These are phyloP conservation scores for Pseudoscleropodium purum DNA, from an alignment of 225 moss, liverwort and hornwort species.

Conservation along the genomic window DNA sequence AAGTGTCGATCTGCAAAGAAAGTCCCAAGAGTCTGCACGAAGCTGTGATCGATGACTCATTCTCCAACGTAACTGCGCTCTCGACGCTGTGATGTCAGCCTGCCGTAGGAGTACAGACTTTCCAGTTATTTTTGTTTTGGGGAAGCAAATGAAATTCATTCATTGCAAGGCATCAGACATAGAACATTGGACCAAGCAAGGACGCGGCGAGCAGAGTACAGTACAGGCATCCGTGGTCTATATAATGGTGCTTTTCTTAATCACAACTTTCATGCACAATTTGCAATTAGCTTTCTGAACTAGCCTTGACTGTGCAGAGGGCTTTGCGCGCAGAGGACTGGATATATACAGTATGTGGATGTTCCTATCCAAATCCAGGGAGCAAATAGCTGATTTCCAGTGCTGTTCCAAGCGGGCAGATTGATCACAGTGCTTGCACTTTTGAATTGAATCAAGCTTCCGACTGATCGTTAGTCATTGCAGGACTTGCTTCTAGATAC, in stretches of 20 bases:
- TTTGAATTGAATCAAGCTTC: neutral
- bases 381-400: neutral
- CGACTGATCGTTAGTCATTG: neutral
- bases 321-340: neutral
- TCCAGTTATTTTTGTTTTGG: rapidly evolving
- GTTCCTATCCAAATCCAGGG: neutral
- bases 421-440: neutral
- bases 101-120: neutral
- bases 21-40: neutral
- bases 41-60: neutral
- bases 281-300: neutral
- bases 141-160: neutral
- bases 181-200: neutral
- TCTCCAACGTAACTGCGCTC: too few relatives aligned
- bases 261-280: neutral
- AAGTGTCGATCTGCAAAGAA: too few relatives aligned
- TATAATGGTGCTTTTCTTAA: neutral
- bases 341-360: neutral
- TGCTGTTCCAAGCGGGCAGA: neutral
- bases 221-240: neutral
- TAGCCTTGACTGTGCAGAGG: neutral
- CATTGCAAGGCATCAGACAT: neutral
- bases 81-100: neutral
- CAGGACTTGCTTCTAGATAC: neutral
- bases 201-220: too few relatives aligned